A percentile compares a stretch with the other conserved stretches of the same genome.
Conservation (phyloP, 257 asterid genomes). For the Paulownia fortunei region DNA sequence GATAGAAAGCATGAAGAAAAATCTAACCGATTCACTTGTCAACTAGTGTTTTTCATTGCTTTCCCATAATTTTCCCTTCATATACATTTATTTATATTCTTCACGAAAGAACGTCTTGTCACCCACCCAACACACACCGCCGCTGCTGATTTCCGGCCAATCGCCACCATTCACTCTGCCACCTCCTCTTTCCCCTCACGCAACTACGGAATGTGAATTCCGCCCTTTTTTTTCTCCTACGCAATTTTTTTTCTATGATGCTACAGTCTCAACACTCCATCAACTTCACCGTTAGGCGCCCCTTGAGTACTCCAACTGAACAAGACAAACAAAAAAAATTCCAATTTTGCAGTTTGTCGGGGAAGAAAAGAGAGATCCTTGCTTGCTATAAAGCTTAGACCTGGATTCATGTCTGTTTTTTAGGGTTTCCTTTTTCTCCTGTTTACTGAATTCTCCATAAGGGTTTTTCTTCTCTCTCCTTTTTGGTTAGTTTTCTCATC, state of each 20-base stretch:
- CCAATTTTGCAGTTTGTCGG: not conserved
- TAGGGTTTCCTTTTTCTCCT: constrained; percentile 51
- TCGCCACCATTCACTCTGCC: constrained; percentile 26
- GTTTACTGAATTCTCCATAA: constrained; percentile 27
- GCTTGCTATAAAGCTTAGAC: not conserved
- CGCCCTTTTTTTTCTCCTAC: no score
- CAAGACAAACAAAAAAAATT: no score
- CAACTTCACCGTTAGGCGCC: not conserved
- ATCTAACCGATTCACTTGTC: constrained; percentile 43
- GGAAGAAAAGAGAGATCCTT: constrained; percentile 15
- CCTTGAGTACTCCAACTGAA: not conserved
- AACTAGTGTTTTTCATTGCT: constrained; percentile 41
- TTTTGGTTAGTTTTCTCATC: not conserved
- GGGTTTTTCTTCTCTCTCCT: not conserved
- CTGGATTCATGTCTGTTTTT: not conserved
- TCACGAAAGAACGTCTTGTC: constrained; percentile 67
- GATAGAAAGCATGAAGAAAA: not conserved
- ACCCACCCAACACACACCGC: constrained; percentile 43
- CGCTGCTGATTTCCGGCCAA: constrained; percentile 45
- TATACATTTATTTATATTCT: constrained; percentile 32
- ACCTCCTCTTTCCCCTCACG: not conserved
- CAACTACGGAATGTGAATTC: not conserved
- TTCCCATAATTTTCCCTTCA: constrained; percentile 36
- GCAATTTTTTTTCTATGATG: not conserved
- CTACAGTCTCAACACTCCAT: not conserved